Evolutionary conservation across 2,329 filamentous ascomycete genomes (phyloP).

Genomic region (Pyrenophora graminea): DNA sequence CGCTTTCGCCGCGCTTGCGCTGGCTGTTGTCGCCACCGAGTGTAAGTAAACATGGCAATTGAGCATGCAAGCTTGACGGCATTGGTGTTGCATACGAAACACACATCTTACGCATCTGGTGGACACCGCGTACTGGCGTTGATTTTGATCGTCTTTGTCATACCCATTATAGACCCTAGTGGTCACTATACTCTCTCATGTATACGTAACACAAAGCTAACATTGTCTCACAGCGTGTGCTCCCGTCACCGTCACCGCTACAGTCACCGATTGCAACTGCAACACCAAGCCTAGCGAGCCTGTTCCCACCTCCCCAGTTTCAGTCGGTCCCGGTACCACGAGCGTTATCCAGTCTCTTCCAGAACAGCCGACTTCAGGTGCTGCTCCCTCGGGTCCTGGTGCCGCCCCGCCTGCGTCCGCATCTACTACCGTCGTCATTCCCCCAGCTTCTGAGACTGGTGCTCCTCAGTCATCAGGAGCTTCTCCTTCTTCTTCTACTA

Average conservation of each 20-base stretch:
- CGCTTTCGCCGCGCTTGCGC: slow-evolving; percentile 24
- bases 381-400: slow-evolving; percentile 1
- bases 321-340: slow-evolving; percentile 21
- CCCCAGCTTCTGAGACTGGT: not conserved
- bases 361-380: slow-evolving; percentile 10
- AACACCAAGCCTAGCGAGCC: slow-evolving; percentile 14
- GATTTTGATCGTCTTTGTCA: too few species aligned
- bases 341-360: slow-evolving; percentile 11
- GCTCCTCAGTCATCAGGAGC: too few species aligned
- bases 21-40: slow-evolving; percentile 25
- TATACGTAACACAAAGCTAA: slow-evolving; percentile 15
- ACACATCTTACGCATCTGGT: not conserved
- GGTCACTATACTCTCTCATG: not conserved
- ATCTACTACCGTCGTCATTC: slow-evolving; percentile 1
- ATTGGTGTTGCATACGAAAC: not conserved
- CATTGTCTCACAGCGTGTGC: slow-evolving; percentile 18
- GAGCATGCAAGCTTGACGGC: not conserved
- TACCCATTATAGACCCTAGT: too few species aligned
- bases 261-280: slow-evolving; percentile 33
- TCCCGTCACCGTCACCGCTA: slow-evolving; percentile 32
- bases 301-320: slow-evolving; percentile 12
- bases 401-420: slow-evolving; percentile 11
- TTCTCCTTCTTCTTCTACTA: not conserved
- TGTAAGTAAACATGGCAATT: slow-evolving; percentile 12
- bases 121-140: too few species aligned